phyloP scores from a whole-genome alignment of 306 rosid genomes.

The Quercus robur region DNA sequence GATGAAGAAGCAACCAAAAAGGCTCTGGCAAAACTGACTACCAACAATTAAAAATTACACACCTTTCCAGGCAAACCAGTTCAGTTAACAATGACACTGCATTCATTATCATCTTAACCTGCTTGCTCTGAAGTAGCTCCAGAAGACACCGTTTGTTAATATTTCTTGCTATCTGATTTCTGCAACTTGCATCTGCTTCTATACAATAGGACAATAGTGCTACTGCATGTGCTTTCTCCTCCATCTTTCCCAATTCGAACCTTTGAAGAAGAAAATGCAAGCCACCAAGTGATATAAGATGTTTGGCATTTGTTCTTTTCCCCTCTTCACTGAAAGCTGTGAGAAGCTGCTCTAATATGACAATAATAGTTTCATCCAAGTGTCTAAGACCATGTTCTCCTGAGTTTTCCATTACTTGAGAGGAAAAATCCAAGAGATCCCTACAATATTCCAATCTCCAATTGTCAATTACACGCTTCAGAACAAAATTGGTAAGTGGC shows the following conservation, averaged over 20 bases:
- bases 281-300: slow-evolving; percentile 49
- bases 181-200: slow-evolving; percentile 51
- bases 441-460: slow-evolving; percentile 62
- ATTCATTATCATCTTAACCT: slow-evolving; percentile 38
- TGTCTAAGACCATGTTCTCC: slow-evolving; percentile 22
- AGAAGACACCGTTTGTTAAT: slow-evolving; percentile 51
- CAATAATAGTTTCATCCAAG: slow-evolving; percentile 36
- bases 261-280: slow-evolving; percentile 52
- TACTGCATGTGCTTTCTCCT: slow-evolving; percentile 48
- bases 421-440: slow-evolving; percentile 45
- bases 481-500: slow-evolving; percentile 61
- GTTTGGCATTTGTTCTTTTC: slow-evolving; percentile 45
- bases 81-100: slow-evolving; percentile 52
- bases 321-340: slow-evolving; percentile 45
- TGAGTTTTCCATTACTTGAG: slow-evolving; percentile 32
- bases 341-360: slow-evolving; percentile 48
- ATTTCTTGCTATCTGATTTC: slow-evolving; percentile 45
- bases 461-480: slow-evolving; percentile 60
- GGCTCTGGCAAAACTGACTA: background rate
- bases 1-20: background rate
- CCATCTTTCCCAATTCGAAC: slow-evolving; percentile 52
- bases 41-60: background rate
- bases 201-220: slow-evolving; percentile 46
- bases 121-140: slow-evolving; percentile 59
- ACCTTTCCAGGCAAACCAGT: slow-evolving; percentile 60